phyloP scores from a whole-genome alignment of 176 grass and related monocot genomes.

The Triticum aestivum region DNA sequence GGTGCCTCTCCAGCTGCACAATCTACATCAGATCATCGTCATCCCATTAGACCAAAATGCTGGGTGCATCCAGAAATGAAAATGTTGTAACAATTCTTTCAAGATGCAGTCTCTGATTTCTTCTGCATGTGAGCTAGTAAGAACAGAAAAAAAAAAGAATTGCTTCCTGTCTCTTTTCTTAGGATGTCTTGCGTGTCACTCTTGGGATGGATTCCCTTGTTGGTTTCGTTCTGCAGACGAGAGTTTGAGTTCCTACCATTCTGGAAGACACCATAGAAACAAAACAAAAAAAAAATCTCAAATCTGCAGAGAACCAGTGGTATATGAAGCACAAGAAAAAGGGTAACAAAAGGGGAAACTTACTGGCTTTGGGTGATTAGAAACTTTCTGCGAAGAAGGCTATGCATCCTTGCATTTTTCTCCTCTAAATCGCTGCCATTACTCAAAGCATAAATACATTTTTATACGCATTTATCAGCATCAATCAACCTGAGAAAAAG shows the following conservation, averaged over 20 bases:
- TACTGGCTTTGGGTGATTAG: conserved; percentile 43
- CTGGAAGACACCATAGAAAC: conserved; percentile 32
- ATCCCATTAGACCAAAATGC: neutral
- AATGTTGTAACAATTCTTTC: neutral
- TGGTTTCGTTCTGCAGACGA: conserved; percentile 26
- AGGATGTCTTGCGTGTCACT: conserved; percentile 47
- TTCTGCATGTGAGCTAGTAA: neutral
- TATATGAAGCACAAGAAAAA: neutral
- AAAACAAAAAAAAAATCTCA: neutral
- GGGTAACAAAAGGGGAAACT: neutral
- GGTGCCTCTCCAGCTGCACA: conserved; percentile 67
- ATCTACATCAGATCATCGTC: conserved; percentile 47
- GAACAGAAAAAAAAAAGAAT: neutral
- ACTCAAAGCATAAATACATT: conserved; percentile 18
- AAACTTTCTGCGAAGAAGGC: conserved; percentile 45
- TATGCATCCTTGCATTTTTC: conserved; percentile 37
- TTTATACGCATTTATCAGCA: neutral
- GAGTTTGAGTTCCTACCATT: conserved; percentile 40
- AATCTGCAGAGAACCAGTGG: conserved; percentile 8
- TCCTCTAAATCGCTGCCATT: conserved; percentile 60
- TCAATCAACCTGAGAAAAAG: neutral
- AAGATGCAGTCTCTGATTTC: neutral
- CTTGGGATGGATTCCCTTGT: conserved; percentile 36
- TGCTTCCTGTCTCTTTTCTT: conserved; percentile 72
- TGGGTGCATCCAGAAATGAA: neutral